Evolutionary conservation across 1,139 yeast species (phyloP).

Genomic region (Sugiyamaella neomexicana): DNA sequence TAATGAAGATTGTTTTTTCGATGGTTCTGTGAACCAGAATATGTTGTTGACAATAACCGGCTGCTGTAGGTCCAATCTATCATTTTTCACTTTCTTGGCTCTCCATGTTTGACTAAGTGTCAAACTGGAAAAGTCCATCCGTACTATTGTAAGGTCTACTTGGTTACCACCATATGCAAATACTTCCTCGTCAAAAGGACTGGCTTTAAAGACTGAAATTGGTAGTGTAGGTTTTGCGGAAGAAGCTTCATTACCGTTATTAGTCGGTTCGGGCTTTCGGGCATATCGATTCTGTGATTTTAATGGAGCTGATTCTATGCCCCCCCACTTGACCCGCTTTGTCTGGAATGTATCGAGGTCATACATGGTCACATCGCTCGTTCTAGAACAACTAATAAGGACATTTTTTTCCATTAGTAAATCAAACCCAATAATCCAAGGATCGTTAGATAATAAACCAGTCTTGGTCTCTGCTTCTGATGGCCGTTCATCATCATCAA

Average conservation of each 20-base stretch:
- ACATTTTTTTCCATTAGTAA: background rate
- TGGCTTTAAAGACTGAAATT: constrained; percentile 12
- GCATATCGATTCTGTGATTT: constrained; percentile 11
- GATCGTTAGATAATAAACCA: constrained; percentile 3
- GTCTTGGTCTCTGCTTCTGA: background rate
- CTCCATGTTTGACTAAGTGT: constrained; percentile 33
- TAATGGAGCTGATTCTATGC: background rate
- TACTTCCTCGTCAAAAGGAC: constrained; percentile 21
- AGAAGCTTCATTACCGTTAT: background rate
- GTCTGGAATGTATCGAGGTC: constrained; percentile 8
- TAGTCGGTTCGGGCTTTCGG: background rate
- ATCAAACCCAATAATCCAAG: constrained; percentile 18
- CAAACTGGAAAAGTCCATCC: constrained; percentile 21
- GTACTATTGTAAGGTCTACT: constrained; percentile 43
- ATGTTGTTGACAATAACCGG: constrained; percentile 42
- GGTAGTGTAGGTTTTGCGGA: background rate
- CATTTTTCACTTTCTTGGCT: constrained; percentile 44
- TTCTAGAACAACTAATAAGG: constrained; percentile 15
- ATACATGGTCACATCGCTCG: constrained; percentile 11
- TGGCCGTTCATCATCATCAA: background rate
- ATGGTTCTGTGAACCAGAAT: constrained; percentile 31
- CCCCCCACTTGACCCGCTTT: constrained; percentile 11
- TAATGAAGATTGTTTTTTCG: constrained; percentile 34
- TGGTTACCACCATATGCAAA: constrained; percentile 49
- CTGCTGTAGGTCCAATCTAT: constrained; percentile 40